Evolutionary conservation across 2,329 filamentous ascomycete species (phyloP).

Genomic region (Cladophialophora chaetospira): DNA sequence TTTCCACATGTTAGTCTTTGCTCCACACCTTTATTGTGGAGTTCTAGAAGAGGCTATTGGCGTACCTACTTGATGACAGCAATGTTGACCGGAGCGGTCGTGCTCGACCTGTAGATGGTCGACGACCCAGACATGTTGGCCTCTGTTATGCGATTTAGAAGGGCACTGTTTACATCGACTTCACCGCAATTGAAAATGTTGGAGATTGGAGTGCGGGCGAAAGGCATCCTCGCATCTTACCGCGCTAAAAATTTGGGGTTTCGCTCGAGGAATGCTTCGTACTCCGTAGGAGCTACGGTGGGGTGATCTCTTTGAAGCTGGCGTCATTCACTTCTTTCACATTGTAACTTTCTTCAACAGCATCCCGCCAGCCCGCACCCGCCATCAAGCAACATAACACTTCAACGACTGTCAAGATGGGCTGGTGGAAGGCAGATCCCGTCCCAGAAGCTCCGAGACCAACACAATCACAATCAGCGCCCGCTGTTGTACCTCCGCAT

Average conservation of each 20-base stretch:
- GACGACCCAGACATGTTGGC: constrained; percentile 27
- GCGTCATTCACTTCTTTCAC: too few relatives aligned
- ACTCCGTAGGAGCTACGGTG: background rate
- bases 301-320: background rate
- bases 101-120: constrained; percentile 82
- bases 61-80: constrained; percentile 37
- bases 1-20: constrained; percentile 35
- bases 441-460: constrained; percentile 18
- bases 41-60: constrained; percentile 20
- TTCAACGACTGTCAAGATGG: constrained; percentile 23
- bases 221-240: too few relatives aligned
- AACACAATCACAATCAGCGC: constrained; percentile 37
- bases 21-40: too few relatives aligned
- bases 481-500: constrained; percentile 30
- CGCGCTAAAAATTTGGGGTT: too few relatives aligned
- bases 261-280: too few relatives aligned
- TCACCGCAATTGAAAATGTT: constrained; percentile 4
- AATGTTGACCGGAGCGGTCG: constrained; percentile 67
- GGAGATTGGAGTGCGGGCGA: background rate
- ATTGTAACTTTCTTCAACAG: too few relatives aligned
- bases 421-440: constrained; percentile 36
- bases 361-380: background rate
- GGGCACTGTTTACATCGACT: background rate
- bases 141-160: background rate
- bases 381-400: background rate